These are phyloP conservation scores for Neurospora terricola DNA, from an alignment of 495 filamentous ascomycete species.

Conservation along the genomic window DNA sequence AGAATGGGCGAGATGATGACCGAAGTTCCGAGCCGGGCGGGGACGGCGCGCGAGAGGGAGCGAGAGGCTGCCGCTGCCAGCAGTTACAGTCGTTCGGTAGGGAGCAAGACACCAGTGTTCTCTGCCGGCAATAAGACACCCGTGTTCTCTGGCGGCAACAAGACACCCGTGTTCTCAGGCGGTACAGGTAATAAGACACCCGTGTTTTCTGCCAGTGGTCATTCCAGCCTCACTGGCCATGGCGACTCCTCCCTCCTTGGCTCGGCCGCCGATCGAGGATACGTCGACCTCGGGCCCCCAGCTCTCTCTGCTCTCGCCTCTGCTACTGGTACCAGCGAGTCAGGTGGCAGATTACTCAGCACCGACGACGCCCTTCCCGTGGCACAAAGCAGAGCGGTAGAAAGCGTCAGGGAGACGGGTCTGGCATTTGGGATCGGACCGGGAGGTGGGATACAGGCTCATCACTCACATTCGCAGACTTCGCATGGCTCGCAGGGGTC, in stretches of 20 bases:
- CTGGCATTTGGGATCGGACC: background rate
- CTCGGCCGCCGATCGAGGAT: background rate
- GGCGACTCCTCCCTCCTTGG: background rate
- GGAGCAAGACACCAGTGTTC: background rate
- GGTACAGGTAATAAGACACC: background rate
- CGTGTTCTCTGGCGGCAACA: background rate
- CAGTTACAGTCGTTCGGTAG: background rate
- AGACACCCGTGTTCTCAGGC: background rate
- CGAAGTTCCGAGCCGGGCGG: slow-evolving; percentile 30
- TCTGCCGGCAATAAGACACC: background rate
- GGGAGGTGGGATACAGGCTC: background rate
- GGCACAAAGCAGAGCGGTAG: slow-evolving; percentile 45
- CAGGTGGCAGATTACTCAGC: background rate
- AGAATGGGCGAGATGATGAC: slow-evolving; percentile 30
- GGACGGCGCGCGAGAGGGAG: slow-evolving; percentile 23
- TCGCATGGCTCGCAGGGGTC: background rate
- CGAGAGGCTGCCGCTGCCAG: slow-evolving; percentile 2
- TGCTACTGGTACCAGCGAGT: background rate
- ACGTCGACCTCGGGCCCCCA: background rate
- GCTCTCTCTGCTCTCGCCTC: background rate
- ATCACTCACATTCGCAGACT: background rate
- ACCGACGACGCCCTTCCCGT: slow-evolving; percentile 12
- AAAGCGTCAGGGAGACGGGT: slow-evolving; percentile 33
- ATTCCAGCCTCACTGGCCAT: background rate
- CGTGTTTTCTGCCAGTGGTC: background rate